phyloP scores from a whole-genome alignment of 164 flowering plant genomes.

The Vitis vinifera region ASM3070453v1 NC_081809.1:18849501-18850000 shows the following conservation, averaged over 20 bases:
- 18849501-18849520: constrained; percentile 1
- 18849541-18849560: constrained; percentile 65
- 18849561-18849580: constrained; percentile 59
- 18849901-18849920: background rate
- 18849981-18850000: background rate
- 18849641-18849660: constrained; percentile 42
- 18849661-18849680: constrained; percentile 49
- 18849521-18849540: constrained; percentile 3
- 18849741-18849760: constrained; percentile 65
- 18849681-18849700: constrained; percentile 54
- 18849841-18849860: background rate
- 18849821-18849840: background rate
- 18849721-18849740: constrained; percentile 95
- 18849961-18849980: too few relatives aligned
- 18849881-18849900: background rate
- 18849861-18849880: background rate
- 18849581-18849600: constrained; percentile 43
- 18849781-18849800: constrained; percentile 76
- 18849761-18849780: constrained; percentile 38
- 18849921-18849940: background rate
- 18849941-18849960: background rate
- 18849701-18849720: constrained; percentile 58
- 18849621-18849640: constrained; percentile 69
- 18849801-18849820: constrained; percentile 56
- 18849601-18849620: constrained; percentile 60